Base-by-base conservation (phyloP, 148 eudicot genomes). In the Heliamphora exappendiculata region DNA sequence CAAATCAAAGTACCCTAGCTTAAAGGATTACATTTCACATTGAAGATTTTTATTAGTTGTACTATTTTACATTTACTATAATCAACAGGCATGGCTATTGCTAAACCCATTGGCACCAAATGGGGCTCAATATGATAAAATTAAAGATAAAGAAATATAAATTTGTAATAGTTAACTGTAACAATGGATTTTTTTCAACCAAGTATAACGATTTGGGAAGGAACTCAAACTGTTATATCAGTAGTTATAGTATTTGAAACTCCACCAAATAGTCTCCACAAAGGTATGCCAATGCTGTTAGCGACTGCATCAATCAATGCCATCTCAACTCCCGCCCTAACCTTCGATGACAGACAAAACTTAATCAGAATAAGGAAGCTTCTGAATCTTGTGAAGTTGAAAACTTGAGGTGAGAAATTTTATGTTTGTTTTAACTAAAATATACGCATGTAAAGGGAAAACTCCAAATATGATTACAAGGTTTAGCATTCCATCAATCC, bases 251-350 rank as follows among this genome's bases (percentile, higher is more conserved):
- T 78, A 83, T 93, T 75, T 42, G 91, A 85, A 74, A 80, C 89
- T 78, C 93, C 98, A 81, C 98, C 98, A 85, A 91, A 93, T 44
- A 93, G 85, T 81, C 90, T 88, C 92, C 92, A 93, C 72, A 93
- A 76, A 39, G 96, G 98, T 22, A 83, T 72, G 73, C 94, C 90
- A 49, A 89, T 84, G 86, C 91, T 91, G 59, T 86, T 85, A 69
- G 98, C 91, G 79, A 82, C 92, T 81, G 98, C 96, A 85, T 93
- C 98, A 82, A 93, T 91, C 69, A 93, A 70, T 70, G 97, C 97
- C 98, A 93, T 93, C 91, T 93, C 98, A 47, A 93, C 84, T 70
- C 98, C 98, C 11, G 98, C 96, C 80, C 96, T 91, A 71, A 91
- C 98, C 96, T 91, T 77, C 59, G 82, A 75, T 36, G 64, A 59